A percentile compares a stretch with the other conserved stretches of the same genome.
Conservation (phyloP, 305 asterid genomes). For the Fraxinus nigra region DNA sequence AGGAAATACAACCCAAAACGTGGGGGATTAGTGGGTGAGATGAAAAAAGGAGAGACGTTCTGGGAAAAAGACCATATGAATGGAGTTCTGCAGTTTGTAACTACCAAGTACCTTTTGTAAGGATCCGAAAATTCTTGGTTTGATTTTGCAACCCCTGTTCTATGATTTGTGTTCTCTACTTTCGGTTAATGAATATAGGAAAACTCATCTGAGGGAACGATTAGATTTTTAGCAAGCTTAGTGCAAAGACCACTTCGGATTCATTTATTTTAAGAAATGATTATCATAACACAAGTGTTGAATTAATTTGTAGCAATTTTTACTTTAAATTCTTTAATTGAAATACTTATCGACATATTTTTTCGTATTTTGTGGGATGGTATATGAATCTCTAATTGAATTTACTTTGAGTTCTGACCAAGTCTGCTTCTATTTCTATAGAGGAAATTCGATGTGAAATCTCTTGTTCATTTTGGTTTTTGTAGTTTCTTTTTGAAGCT, state of each 20-base stretch:
- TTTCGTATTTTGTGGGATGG: too few species aligned
- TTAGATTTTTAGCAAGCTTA: not conserved
- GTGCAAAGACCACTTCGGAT: not conserved
- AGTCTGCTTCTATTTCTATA: too few species aligned
- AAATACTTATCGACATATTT: too few species aligned
- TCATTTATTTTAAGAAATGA: too few species aligned
- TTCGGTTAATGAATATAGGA: not conserved
- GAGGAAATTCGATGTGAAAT: too few species aligned
- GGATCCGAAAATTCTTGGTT: not conserved
- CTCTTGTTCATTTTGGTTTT: too few species aligned
- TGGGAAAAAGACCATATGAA: not conserved
- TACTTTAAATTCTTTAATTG: too few species aligned
- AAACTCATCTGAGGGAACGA: not conserved
- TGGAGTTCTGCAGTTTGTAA: not conserved
- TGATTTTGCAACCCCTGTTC: not conserved
- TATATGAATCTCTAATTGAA: too few species aligned
- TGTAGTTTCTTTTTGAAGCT: too few species aligned
- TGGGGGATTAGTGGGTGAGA: not conserved
- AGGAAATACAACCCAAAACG: not conserved
- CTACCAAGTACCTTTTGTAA: not conserved
- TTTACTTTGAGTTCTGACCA: too few species aligned
- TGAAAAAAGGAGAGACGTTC: not conserved
- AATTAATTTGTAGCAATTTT: too few species aligned
- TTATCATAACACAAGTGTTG: too few species aligned
- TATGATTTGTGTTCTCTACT: not conserved